Conservation (phyloP, 768 basidiomycete species). For the Boletus bicolor region DNA sequence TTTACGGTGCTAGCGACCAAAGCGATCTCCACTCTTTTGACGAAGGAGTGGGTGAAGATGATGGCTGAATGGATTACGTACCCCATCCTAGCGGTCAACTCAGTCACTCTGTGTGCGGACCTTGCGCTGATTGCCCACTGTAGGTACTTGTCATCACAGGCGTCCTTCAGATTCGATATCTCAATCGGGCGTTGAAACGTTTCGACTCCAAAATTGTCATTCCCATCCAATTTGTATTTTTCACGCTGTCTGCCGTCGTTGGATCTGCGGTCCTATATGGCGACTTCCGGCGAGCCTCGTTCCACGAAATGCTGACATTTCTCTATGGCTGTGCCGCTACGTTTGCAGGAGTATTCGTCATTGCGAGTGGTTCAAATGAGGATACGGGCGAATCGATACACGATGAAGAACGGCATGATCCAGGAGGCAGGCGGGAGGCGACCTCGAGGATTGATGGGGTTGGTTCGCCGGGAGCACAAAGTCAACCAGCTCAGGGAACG, state of each 20-base stretch:
- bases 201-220: conserved; percentile 96
- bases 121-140: conserved; percentile 7
- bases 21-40: conserved; percentile 82
- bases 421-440: conserved; percentile 27
- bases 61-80: conserved; percentile 83
- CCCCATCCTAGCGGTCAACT: conserved; percentile 64
- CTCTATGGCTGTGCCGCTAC: conserved; percentile 87
- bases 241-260: conserved; percentile 88
- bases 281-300: conserved; percentile 81
- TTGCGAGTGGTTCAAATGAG: conserved; percentile 59
- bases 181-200: conserved; percentile 84
- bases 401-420: conserved; percentile 33
- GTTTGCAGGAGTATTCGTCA: conserved; percentile 84
- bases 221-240: conserved; percentile 92
- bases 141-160: conserved; percentile 74
- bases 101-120: not conserved
- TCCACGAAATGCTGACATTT: conserved; percentile 82
- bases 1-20: conserved; percentile 95
- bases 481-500: conserved; percentile 44
- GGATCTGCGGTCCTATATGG: conserved; percentile 93
- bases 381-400: conserved; percentile 27
- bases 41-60: conserved; percentile 70
- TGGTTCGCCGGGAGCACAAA: conserved; percentile 25
- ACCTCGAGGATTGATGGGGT: conserved; percentile 27
- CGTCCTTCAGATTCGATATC: conserved; percentile 78